Percentiles rank a stretch among this genome's conserved stretches.
phyloP scores from a whole-genome alignment of 169 alveolate genomes.

The Theileria orientalis region DNA sequence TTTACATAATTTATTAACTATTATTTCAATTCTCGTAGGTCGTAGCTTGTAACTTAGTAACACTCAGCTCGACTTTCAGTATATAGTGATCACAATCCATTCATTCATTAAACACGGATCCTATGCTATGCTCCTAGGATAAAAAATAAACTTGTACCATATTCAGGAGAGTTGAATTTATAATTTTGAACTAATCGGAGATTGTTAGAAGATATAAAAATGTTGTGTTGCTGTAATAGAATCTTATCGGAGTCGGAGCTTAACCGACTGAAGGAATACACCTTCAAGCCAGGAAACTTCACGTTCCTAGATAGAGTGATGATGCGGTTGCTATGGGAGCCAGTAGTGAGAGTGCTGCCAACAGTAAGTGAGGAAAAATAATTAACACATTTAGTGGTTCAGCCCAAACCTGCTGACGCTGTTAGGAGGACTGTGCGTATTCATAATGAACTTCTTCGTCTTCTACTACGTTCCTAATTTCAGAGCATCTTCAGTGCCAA shows the following conservation, averaged over 20 bases:
- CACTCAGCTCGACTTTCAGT: no score
- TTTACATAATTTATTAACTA: neutral
- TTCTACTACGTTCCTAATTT: conserved; percentile 28
- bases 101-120: no score
- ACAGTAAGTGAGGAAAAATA: conserved; percentile 5
- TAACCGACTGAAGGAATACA: conserved; percentile 33
- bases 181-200: neutral
- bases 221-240: conserved; percentile 17
- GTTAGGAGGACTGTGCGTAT: conserved; percentile 31
- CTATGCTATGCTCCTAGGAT: no score
- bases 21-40: neutral
- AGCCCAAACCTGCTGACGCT: conserved; percentile 48
- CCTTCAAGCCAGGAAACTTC: conserved; percentile 24
- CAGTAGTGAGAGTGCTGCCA: conserved; percentile 28
- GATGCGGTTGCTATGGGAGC: conserved; percentile 34
- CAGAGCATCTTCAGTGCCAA: conserved; percentile 17
- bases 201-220: conserved; percentile 4
- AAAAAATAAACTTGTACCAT: neutral
- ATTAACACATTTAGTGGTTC: conserved; percentile 21
- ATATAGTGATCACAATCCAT: no score
- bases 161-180: neutral
- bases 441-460: conserved; percentile 28
- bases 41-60: neutral
- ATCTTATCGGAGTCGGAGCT: conserved; percentile 51
- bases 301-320: conserved; percentile 34